Base-by-base conservation (phyloP, 345 rosid genomes). In the Eucalyptus cloeziana region DNA sequence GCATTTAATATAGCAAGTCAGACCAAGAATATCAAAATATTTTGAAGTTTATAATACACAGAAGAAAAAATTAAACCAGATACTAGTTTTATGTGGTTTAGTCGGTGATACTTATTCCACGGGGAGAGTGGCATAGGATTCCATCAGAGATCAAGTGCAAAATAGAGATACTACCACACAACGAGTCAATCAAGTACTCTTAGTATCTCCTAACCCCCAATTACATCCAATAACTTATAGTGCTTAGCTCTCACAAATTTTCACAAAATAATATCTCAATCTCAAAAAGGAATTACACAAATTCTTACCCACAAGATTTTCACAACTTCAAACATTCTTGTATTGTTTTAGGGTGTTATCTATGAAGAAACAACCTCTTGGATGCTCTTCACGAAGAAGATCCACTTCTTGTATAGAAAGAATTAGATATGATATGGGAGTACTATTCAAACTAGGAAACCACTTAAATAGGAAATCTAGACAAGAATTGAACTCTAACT, bases 51-150 rank as follows among this genome's bases (percentile, higher is more conserved):
- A 12, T 14, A 64, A 64, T 7, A 64, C 7, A 7, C 33, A 64
- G 21, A 14, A 64, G 19, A 64, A 64, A 64, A 13, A 2, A 30
- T 30, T 64, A n/a, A 30, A n/a, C 33, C 3, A 7, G 10, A 64
- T 31, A 7, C 21, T n/a, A 15, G 37, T 13, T 64, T n/a, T 64
- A n/a, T 31, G 19, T 14, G 37, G 10, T 64, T 64, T 15, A 64
- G 37, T 31, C 0, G 0, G 5, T n/a, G 10, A 64, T 15, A 2
- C 21, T 31, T 64, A n/a, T 31, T 64, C 37, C 19, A 13, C 0
- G 7, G 5, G 76, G 19, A n/a, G 10, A 4, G 10, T 2, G 2
- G 10, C 76, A 64, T 4, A 64, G 10, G 5, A n/a, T 64, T n/a
- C 21, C 10, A n/a, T 14, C 33, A 64, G 7, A n/a, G 21, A 64